Conservation (phyloP, 768 basidiomycete genomes). For the Rhodotorula diobovata region DNA sequence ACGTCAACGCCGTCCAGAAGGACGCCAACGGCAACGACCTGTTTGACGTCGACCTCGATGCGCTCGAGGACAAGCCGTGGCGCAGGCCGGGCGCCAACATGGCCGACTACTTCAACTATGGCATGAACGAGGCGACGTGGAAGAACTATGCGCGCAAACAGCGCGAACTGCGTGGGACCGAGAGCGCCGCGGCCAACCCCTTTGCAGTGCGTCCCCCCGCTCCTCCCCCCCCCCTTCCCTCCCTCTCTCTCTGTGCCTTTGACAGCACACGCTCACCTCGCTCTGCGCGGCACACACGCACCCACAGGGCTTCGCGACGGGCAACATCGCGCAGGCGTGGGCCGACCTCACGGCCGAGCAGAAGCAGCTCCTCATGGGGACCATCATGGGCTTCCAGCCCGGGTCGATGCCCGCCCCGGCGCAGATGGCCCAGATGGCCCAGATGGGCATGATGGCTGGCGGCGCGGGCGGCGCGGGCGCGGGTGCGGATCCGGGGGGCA, state of each 20-base stretch:
- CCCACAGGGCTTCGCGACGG: slow-evolving; percentile 68
- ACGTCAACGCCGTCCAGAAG: slow-evolving; percentile 41
- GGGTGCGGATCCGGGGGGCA: neutral
- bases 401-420: slow-evolving; percentile 37
- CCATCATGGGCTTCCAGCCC: slow-evolving; percentile 55
- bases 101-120: slow-evolving; percentile 98
- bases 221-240: slow-evolving; percentile 42
- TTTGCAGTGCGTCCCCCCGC: slow-evolving; percentile 48
- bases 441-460: slow-evolving; percentile 9
- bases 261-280: too few species aligned
- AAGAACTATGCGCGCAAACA: slow-evolving; percentile 83
- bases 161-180: slow-evolving; percentile 71
- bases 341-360: slow-evolving; percentile 42
- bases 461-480: neutral
- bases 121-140: slow-evolving; percentile 96
- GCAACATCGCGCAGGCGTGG: slow-evolving; percentile 48
- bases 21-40: slow-evolving; percentile 40
- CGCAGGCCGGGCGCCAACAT: slow-evolving; percentile 83
- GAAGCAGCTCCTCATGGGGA: slow-evolving; percentile 41
- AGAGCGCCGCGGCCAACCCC: slow-evolving; percentile 68
- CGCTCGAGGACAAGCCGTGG: slow-evolving; percentile 57
- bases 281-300: too few species aligned
- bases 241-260: slow-evolving; percentile 64
- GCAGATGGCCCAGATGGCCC: slow-evolving; percentile 31
- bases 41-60: slow-evolving; percentile 44